Conservation (phyloP, 768 basidiomycete genomes). For the Leccinum variicolor region DNA sequence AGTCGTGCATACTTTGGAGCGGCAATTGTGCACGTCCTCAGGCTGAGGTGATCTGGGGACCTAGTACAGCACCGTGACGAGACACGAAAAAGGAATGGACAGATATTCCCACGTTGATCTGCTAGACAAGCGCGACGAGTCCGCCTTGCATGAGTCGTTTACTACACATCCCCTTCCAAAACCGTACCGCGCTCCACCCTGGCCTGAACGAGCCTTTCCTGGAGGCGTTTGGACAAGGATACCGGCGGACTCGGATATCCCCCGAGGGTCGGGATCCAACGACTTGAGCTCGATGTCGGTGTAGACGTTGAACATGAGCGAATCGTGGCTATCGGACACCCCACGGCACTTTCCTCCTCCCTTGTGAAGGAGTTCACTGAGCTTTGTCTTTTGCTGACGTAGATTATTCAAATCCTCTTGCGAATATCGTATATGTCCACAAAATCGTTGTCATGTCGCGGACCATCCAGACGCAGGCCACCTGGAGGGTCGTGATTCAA, state of each 20-base stretch:
- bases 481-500: constrained; percentile 67
- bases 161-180: constrained; percentile 60
- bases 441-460: constrained; percentile 69
- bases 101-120: constrained; percentile 28
- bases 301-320: constrained; percentile 61
- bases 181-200: constrained; percentile 41
- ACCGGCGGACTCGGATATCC: constrained; percentile 46
- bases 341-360: constrained; percentile 59
- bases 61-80: constrained; percentile 53
- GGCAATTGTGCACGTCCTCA: constrained; percentile 34
- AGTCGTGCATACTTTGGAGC: constrained; percentile 53
- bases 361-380: constrained; percentile 45
- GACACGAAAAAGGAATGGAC: constrained; percentile 53
- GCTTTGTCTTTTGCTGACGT: constrained; percentile 30
- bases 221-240: constrained; percentile 53
- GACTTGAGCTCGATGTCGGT: constrained; percentile 48
- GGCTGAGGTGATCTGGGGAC: constrained; percentile 32
- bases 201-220: constrained; percentile 45
- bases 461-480: constrained; percentile 42
- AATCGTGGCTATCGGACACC: constrained; percentile 38
- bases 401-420: constrained; percentile 39
- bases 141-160: constrained; percentile 60
- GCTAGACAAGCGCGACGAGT: constrained; percentile 62
- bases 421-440: constrained; percentile 51
- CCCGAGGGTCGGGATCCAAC: constrained; percentile 46